Percentiles rank a stretch among this genome's conserved stretches.
These are phyloP conservation scores for Leucoagaricus sp. DNA, from an alignment of 1,284 basidiomycete species.

Conservation along the genomic window DNA sequence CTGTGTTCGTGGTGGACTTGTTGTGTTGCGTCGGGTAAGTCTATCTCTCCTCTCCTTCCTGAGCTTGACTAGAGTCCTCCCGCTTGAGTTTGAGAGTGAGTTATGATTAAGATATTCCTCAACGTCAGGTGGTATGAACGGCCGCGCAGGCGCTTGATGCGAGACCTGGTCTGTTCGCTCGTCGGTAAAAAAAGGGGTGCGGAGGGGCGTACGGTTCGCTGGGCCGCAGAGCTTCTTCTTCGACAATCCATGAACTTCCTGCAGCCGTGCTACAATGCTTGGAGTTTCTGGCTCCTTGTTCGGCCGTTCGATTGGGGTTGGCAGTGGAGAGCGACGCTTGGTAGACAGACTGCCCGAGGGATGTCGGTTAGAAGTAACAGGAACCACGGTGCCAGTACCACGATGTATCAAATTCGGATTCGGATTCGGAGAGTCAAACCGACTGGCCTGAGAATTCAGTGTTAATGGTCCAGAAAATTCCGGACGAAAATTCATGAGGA, in stretches of 20 bases:
- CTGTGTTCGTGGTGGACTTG: not conserved
- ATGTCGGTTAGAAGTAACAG: not conserved
- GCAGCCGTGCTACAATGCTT: slow-evolving; percentile 53
- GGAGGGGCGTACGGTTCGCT: slow-evolving; percentile 35
- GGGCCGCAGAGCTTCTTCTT: slow-evolving; percentile 64
- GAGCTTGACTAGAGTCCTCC: slow-evolving; percentile 31
- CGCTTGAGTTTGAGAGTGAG: slow-evolving; percentile 28
- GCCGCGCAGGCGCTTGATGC: not conserved
- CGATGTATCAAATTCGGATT: slow-evolving; percentile 3
- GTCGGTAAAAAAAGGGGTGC: slow-evolving; percentile 53
- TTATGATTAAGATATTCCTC: slow-evolving; percentile 11
- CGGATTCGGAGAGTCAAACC: slow-evolving; percentile 7
- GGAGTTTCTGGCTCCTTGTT: slow-evolving; percentile 21
- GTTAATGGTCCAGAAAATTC: slow-evolving; percentile 3
- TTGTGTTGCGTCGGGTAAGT: slow-evolving; percentile 24
- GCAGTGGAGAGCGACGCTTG: not conserved
- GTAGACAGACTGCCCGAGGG: not conserved
- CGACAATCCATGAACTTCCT: slow-evolving; percentile 60
- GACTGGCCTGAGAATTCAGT: slow-evolving; percentile 13
- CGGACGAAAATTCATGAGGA: slow-evolving; percentile 1
- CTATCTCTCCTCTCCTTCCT: slow-evolving; percentile 34
- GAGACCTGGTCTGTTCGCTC: slow-evolving; percentile 30
- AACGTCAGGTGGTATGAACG: slow-evolving; percentile 9
- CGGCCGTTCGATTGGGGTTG: slow-evolving; percentile 7
- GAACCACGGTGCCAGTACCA: not conserved